Evolutionary conservation across 1,284 basidiomycete genomes (phyloP).

Genomic region (Boletellus deceptivus): DNA sequence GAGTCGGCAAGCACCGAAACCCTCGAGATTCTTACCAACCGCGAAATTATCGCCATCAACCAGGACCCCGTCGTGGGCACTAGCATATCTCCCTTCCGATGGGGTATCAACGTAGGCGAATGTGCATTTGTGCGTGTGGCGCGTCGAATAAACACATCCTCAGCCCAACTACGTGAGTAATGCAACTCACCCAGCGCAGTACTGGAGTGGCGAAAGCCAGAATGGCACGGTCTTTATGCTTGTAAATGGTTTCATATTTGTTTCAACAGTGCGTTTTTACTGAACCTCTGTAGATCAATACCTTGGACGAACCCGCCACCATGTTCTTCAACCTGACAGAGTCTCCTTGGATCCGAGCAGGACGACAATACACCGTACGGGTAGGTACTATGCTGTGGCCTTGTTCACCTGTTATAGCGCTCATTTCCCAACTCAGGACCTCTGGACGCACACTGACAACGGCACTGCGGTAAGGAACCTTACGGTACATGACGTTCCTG

Average conservation of each 20-base stretch:
- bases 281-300: conserved; percentile 42
- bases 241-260: conserved; percentile 28
- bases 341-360: conserved; percentile 68
- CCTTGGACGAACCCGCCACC: conserved; percentile 49
- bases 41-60: conserved; percentile 66
- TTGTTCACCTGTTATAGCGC: background rate
- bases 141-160: background rate
- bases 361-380: conserved; percentile 58
- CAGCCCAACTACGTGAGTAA: conserved; percentile 55
- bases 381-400: conserved; percentile 32
- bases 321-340: conserved; percentile 66
- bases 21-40: conserved; percentile 57
- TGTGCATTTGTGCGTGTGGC: background rate
- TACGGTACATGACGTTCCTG: conserved; percentile 54
- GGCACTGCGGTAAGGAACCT: conserved; percentile 64
- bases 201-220: conserved; percentile 56
- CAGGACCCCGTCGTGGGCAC: conserved; percentile 64
- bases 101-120: conserved; percentile 56
- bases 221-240: conserved; percentile 59
- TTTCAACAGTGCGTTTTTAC: background rate
- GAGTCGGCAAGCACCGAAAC: conserved; percentile 46
- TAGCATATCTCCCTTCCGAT: conserved; percentile 61
- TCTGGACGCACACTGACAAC: conserved; percentile 68
- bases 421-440: conserved; percentile 43
- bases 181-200: conserved; percentile 51